Evolutionary conservation across 1,284 basidiomycete species (phyloP), one percentile per base, ranked within the genome.

Genomic region (Ustilago bromivora): DNA sequence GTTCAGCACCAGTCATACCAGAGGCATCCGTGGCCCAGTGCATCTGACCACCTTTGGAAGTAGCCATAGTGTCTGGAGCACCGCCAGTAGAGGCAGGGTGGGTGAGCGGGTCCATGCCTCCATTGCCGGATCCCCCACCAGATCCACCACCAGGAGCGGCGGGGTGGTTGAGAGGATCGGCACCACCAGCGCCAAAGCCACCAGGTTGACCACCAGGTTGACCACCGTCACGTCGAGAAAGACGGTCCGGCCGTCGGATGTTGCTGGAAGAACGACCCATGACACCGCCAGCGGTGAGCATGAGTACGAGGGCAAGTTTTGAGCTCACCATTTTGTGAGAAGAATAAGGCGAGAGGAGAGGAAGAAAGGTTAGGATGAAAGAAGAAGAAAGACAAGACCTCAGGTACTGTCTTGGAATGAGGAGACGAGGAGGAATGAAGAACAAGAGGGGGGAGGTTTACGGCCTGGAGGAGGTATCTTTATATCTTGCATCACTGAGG

Each of bases 211-310:
- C 36, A 10, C 38, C n/a, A 11, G 51, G 55, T 1, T 41, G 40
- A 43, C 40, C 40, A 11, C 7, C 43, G 19, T 34, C 49, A 38
- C 54, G 65, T 31, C 61, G 61, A 49, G 55, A 35, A 38, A 63
- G 70, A 64, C 70, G 65, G 57, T 72, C 70, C 65, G 58, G 65
- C 57, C 65, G 70, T 43, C 49, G 58, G 17, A 58, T 7, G 34
- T 40, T 49, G 57, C 62, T 9, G 43, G 61, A 61, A 51, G 57
- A 47, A 57, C 58, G 58, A 54, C 55, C 55, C 61, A 73, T 55
- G 58, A 23, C 71, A 73, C 71, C 61, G 71, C 65, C 66, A 67
- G 71, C 71, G 61, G 71, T 73, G 71, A 73, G 58, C 61, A 73
- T 49, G 65, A 73, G 65, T 58, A 65, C 55, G 28, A 73, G 58